A percentile compares a stretch with the other conserved stretches of the same genome.
phyloP scores from a whole-genome alignment of 768 basidiomycete species.

The Lanmaoa rubissima region DNA sequence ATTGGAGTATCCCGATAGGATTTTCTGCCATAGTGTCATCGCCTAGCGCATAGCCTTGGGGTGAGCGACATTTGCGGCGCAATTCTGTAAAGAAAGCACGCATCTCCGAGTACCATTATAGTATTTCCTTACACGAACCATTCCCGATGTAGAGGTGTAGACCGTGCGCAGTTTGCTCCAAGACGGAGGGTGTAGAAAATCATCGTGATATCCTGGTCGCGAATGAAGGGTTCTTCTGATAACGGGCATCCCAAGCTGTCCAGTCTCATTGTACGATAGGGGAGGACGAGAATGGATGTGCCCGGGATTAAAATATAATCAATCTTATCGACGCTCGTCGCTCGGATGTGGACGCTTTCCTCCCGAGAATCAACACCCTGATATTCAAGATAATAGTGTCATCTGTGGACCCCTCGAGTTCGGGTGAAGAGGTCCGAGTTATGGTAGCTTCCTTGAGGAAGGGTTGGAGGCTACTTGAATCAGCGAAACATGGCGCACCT shows the following conservation, averaged over 20 bases:
- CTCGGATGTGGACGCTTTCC: background rate
- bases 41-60: background rate
- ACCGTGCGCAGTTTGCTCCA: background rate
- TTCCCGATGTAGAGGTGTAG: background rate
- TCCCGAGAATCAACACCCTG: background rate
- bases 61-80: background rate
- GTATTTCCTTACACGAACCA: background rate
- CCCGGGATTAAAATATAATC: background rate
- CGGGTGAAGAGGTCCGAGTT: background rate
- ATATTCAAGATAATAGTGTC: background rate
- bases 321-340: background rate
- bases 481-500: background rate
- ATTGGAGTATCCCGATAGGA: background rate
- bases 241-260: background rate
- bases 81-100: background rate
- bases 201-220: background rate
- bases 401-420: background rate
- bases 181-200: background rate
- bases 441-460: background rate
- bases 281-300: background rate
- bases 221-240: constrained; percentile 1
- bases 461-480: constrained; percentile 1
- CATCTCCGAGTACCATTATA: background rate
- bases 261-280: background rate
- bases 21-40: constrained; percentile 1